Base-by-base conservation (phyloP, 352 stramenopile species). In the Globisporangium nagaii region DNA sequence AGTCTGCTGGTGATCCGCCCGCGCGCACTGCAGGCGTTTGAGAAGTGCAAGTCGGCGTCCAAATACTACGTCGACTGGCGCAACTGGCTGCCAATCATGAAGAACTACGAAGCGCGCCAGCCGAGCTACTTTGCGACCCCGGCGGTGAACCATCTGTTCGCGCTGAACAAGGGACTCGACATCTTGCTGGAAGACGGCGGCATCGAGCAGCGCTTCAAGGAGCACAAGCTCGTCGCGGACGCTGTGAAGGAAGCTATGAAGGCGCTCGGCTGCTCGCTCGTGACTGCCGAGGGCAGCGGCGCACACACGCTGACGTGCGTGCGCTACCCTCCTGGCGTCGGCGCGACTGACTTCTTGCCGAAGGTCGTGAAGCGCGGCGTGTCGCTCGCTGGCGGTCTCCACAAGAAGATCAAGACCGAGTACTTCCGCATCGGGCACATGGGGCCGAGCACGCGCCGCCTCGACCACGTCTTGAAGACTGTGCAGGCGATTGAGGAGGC, bases 381-480 rank as follows among this genome's bases (percentile, higher is more conserved):
- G 27, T 91, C 81, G 50, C 69, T 91, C 17, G 78, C 81, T 9
- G 81, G 81, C 6, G 81, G 78, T 1, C 63, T 91, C 30, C 81
- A 88, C 68, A 87, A 87, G 57, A 59, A 83, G 43, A 91, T 91
- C 63, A 91, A 91, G 74, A 88, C 70, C 20, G 72, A 91, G 49
- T 91, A 91, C 71, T 91, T 91, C 59, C 81, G 81, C 32, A 91
- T 91, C 53, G 81, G 81, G 35, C 81, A 91, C 73, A 91, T 91
- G 81, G 81, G 81, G 11, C 81, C 79, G 37, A 88, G 76, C 64
- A 85, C 81, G 39, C 77, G 81, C 32, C 74, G 79, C 40, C 58
- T 89, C 47, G 81, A 91, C 49, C 81, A 91, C 60, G 71, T 80
- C 25, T 40, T 88, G n/a, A 86, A 84, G 63, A 89, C 79, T 1